Base-by-base conservation (phyloP, 768 basidiomycete genomes). In the Psilocybe subaeruginosa region DNA sequence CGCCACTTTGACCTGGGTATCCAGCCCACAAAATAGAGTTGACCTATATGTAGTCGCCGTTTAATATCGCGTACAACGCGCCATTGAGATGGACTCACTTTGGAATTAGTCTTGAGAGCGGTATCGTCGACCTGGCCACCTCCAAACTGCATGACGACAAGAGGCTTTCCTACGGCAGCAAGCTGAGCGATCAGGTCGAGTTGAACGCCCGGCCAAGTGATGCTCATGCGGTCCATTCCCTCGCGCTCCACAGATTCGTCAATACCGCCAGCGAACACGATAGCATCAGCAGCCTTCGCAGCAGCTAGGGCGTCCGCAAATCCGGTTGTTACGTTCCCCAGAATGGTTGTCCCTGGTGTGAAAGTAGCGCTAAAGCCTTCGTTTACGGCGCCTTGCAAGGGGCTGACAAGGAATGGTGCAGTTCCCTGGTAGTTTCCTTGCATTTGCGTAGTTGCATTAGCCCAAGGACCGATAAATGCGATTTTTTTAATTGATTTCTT, bases 401-500 rank as follows among this genome's bases (percentile, higher is more conserved):
- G 85, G 56, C 81, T 85, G 67, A 84, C 70, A 56, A 86, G 78
- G 77, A 81, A 85, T 0, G 85, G 85, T 3, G 85, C 82, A 23
- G 74, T 68, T 30, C 86, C 86, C 41, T 75, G 64, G 68, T 87
- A 86, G 68, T 85, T 86, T 16, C 85, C 85, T 60, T 86, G 85
- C 81, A 86, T 79, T 60, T 80, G 76, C 5, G 68, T 77, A 0
- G 85, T 86, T 4, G 84, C 84, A 64, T 83, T 83, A 3, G 79
- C 82, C 78, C 78, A 85, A 3, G 85, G 85, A 0, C 89, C 88
- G 54, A 89, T 77, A 45, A 89, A 67, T 7, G 85, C 87, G n/a
- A 90, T 69, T 7, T 76, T 82, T 56, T 79, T 82, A 58, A 80
- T 70, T 0, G 72, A 74, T 0, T 68, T 66, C 19, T 77, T 73